phyloP scores from a whole-genome alignment of 495 filamentous ascomycete genomes.

The Saxophila tyrrhenica region DNA sequence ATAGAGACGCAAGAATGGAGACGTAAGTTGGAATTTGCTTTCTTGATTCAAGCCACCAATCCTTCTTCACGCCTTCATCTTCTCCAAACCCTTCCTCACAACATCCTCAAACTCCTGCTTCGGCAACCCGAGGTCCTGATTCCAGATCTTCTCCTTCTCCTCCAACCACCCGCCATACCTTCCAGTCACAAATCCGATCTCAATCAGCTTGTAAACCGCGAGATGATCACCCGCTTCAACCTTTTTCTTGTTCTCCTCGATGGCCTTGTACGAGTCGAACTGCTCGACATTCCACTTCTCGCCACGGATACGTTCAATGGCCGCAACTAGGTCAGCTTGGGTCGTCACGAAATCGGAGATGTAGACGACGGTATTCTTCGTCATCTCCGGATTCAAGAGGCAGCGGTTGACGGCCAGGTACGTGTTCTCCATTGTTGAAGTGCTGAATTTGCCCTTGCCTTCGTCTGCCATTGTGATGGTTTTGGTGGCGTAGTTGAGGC shows the following conservation, averaged over 20 bases:
- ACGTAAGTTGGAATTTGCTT: too few relatives aligned
- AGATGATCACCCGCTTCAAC: conserved; percentile 29
- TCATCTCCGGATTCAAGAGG: conserved; percentile 30
- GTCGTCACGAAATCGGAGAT: conserved; percentile 33
- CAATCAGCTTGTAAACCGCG: background rate
- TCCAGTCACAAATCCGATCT: background rate
- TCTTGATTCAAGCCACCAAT: too few relatives aligned
- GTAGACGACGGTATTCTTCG: conserved; percentile 37
- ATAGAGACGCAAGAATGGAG: too few relatives aligned
- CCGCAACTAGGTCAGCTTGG: conserved; percentile 35
- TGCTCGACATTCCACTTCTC: conserved; percentile 31
- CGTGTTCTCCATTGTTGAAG: conserved; percentile 33
- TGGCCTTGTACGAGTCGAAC: conserved; percentile 24
- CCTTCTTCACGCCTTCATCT: background rate
- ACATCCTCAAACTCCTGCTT: background rate
- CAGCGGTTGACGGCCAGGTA: conserved; percentile 30
- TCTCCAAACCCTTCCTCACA: background rate
- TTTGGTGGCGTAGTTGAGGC: too few relatives aligned
- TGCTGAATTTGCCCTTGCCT: too few relatives aligned
- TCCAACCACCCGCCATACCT: background rate
- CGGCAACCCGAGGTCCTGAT: background rate
- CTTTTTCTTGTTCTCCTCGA: conserved; percentile 24
- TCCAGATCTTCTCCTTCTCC: background rate
- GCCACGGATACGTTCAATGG: conserved; percentile 32
- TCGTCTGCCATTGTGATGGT: too few relatives aligned